A percentile compares a stretch with the other conserved stretches of the same genome.
phyloP scores from a whole-genome alignment of 2,329 filamentous ascomycete species.

The Sporothrix brunneoviolacea region DNA sequence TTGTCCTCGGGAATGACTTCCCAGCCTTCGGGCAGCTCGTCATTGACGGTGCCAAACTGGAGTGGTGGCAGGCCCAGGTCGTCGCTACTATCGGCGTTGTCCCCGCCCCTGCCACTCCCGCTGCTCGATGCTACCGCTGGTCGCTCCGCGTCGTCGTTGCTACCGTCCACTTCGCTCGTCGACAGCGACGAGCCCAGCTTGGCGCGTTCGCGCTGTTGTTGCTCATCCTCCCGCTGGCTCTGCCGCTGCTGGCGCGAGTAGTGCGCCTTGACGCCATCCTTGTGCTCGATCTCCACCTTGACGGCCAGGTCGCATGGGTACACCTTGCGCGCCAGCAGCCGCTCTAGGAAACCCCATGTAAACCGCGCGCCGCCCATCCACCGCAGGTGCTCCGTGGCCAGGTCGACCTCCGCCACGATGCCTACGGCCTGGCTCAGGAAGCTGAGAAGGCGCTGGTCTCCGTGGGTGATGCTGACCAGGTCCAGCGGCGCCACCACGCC shows the following conservation, averaged over 20 bases:
- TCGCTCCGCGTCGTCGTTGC: not conserved
- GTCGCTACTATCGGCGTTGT: conserved; percentile 13
- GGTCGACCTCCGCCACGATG: conserved; percentile 81
- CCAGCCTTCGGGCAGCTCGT: conserved; percentile 73
- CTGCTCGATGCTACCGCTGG: not conserved
- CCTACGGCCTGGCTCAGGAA: conserved; percentile 89
- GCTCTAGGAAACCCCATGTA: conserved; percentile 72
- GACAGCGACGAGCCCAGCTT: conserved; percentile 9
- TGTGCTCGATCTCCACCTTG: conserved; percentile 73
- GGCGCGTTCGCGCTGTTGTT: not conserved
- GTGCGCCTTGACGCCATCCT: conserved; percentile 64
- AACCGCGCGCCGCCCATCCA: conserved; percentile 91
- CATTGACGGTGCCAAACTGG: conserved; percentile 71
- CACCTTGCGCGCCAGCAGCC: conserved; percentile 66
- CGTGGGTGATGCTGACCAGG: conserved; percentile 81
- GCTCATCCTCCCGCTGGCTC: not conserved
- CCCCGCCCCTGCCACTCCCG: not conserved
- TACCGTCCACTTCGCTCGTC: not conserved
- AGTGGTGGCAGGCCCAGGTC: conserved; percentile 61
- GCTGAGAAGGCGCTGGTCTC: conserved; percentile 64
- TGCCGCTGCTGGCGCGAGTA: conserved; percentile 38
- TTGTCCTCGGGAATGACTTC: conserved; percentile 65
- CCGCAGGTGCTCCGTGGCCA: conserved; percentile 82
- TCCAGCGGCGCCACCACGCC: conserved; percentile 79
- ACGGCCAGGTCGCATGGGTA: conserved; percentile 88